These are phyloP conservation scores for Geranium rotundifolium DNA, from an alignment of 345 rosid species.

Conservation along the genomic window DNA sequence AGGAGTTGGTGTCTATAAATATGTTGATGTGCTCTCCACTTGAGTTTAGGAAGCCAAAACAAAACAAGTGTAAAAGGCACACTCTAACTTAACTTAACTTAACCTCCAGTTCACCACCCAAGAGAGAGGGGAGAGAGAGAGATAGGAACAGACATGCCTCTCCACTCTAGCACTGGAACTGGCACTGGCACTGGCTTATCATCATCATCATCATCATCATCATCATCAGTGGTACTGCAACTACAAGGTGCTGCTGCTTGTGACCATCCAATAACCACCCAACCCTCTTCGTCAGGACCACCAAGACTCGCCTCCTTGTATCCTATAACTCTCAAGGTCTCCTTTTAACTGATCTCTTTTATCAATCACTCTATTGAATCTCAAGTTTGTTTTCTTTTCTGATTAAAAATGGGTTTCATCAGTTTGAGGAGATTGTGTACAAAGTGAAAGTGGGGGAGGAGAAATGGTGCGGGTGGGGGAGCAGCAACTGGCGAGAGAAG, in stretches of 20 bases:
- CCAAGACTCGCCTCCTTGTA: constrained; percentile 22
- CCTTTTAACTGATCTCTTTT: constrained; percentile 1
- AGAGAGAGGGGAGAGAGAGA: neutral
- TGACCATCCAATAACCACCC: constrained; percentile 17
- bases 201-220: neutral
- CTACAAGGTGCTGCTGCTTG: neutral
- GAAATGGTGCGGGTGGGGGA: constrained; percentile 34
- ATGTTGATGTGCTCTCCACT: constrained; percentile 37
- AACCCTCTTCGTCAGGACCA: constrained; percentile 30
- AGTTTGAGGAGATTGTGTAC: constrained; percentile 92
- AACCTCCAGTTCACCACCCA: constrained; percentile 5
- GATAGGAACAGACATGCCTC: constrained; percentile 10
- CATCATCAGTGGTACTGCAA: neutral
- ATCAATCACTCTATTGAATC: neutral
- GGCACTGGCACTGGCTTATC: constrained; percentile 1
- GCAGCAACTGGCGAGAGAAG: constrained; percentile 60
- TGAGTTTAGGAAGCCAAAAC: constrained; percentile 34
- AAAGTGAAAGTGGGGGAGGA: constrained; percentile 54
- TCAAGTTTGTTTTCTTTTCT: neutral
- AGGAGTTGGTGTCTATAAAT: constrained; percentile 26
- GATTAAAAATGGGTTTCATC: constrained; percentile 20
- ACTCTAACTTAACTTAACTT: constrained; percentile 21
- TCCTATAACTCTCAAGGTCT: constrained; percentile 80
- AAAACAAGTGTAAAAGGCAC: constrained; percentile 24
- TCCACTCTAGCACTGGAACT: constrained; percentile 30